Percentiles rank a stretch among this genome's conserved stretches.
phyloP scores from a whole-genome alignment of 352 stramenopile species.

The Aphanomyces invadans region DNA sequence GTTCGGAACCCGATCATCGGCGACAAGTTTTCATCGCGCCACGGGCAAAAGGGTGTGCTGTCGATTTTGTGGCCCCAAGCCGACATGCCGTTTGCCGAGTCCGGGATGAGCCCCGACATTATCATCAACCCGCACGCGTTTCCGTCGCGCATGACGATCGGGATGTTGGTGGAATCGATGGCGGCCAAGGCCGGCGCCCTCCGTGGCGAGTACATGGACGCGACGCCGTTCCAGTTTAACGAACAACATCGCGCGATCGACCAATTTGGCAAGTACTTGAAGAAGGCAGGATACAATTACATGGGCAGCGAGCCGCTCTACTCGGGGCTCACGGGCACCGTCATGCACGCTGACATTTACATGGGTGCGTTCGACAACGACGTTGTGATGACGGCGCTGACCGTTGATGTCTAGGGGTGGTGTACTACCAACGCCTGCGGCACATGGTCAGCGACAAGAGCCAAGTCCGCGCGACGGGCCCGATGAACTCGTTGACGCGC shows the following conservation, averaged over 20 bases:
- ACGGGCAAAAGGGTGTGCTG: conserved; percentile 99
- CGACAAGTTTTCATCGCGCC: conserved; percentile 99
- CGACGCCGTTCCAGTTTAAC: conserved; percentile 98
- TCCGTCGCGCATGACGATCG: conserved; percentile 98
- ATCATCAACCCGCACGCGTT: conserved; percentile 99
- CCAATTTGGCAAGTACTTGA: conserved; percentile 98
- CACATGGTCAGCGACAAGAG: conserved; percentile 99
- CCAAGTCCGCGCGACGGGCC: conserved; percentile 97
- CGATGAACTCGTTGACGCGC: conserved; percentile 98
- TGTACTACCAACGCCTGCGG: conserved; percentile 99
- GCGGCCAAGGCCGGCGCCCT: conserved; percentile 97
- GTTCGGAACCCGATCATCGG: conserved; percentile 98
- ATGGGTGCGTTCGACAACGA: conserved; percentile 47
- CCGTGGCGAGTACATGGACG: conserved; percentile 96
- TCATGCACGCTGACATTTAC: conserved; percentile 99
- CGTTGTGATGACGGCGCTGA: too few relatives aligned
- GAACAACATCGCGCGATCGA: conserved; percentile 98
- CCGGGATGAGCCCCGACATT: conserved; percentile 97
- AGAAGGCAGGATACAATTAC: conserved; percentile 95
- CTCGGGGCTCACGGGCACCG: conserved; percentile 95
- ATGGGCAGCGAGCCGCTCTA: conserved; percentile 99
- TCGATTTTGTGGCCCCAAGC: conserved; percentile 98
- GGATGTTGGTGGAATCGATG: conserved; percentile 98
- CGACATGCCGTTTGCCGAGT: conserved; percentile 99
- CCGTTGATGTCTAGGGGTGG: conserved; percentile 76